These are phyloP conservation scores for Carex pumila DNA, from an alignment of 176 grass and related monocot genomes.

Conservation along the genomic window DNA sequence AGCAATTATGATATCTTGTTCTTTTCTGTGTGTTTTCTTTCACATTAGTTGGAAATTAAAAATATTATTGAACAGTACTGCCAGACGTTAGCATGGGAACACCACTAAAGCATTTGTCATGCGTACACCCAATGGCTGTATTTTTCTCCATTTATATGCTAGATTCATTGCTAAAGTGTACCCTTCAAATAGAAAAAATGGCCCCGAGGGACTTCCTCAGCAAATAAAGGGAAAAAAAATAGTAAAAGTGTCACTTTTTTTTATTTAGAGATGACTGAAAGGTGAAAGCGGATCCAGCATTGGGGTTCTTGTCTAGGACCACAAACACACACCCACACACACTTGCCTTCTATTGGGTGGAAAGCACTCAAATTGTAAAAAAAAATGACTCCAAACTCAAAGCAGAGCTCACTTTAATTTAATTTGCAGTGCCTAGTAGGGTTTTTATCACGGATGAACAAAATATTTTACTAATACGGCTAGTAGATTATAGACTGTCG, in stretches of 20 bases:
- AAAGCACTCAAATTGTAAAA: neutral
- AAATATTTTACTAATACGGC: no score
- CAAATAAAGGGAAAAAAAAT: neutral
- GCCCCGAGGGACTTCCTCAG: neutral
- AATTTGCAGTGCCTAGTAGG: neutral
- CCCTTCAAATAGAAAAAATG: neutral
- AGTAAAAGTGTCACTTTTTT: neutral
- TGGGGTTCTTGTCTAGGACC: neutral
- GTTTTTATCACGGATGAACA: no score
- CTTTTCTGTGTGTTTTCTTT: neutral
- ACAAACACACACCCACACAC: neutral
- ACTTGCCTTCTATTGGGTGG: neutral
- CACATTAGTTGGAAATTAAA: no score
- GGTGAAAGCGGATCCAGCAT: neutral
- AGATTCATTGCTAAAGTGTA: neutral
- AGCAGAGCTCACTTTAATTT: neutral
- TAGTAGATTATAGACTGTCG: no score
- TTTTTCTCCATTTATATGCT: neutral
- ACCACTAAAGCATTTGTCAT: neutral
- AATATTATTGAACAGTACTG: neutral
- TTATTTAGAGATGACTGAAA: constrained; percentile 6
- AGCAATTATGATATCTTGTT: neutral
- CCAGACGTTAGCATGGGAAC: neutral
- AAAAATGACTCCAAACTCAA: neutral
- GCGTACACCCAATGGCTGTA: neutral